Conservation (phyloP, 2,329 filamentous ascomycete species). For the Fusarium dimerum region DNA sequence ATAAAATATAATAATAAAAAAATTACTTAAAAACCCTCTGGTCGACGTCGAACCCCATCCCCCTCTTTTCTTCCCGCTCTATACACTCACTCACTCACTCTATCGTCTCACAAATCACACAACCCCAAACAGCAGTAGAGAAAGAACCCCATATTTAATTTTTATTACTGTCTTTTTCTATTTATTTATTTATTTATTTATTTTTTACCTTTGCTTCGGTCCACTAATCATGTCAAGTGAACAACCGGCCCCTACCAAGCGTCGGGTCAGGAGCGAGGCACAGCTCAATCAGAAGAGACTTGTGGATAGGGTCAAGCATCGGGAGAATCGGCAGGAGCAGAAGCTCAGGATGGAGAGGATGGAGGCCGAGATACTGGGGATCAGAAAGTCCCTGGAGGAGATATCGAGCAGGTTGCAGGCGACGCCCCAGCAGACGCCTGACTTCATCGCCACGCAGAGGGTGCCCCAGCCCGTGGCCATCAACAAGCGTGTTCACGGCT, state of each 20-base stretch:
- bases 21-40: too few relatives aligned
- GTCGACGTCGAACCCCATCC: too few relatives aligned
- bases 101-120: too few relatives aligned
- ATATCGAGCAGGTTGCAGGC: conserved; percentile 19
- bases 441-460: conserved; percentile 13
- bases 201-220: conserved; percentile 3
- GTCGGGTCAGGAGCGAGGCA: conserved; percentile 25
- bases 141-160: too few relatives aligned
- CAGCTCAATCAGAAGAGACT: conserved; percentile 30
- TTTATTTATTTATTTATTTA: too few relatives aligned
- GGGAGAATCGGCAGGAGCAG: conserved; percentile 27
- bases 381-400: conserved; percentile 22
- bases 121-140: too few relatives aligned
- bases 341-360: conserved; percentile 29
- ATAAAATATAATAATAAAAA: too few relatives aligned
- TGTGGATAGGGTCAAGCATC: conserved; percentile 28
- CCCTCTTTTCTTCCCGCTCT: too few relatives aligned
- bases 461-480: conserved; percentile 5
- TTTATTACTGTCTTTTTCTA: too few relatives aligned
- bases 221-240: conserved; percentile 12
- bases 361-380: conserved; percentile 26
- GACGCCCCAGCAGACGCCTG: conserved; percentile 9
- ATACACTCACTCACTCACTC: too few relatives aligned
- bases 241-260: conserved; percentile 14
- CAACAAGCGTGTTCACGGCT: conserved; percentile 1